These are phyloP conservation scores for Citrus australasica DNA, from an alignment of 345 rosid species.

Conservation along the genomic window DNA sequence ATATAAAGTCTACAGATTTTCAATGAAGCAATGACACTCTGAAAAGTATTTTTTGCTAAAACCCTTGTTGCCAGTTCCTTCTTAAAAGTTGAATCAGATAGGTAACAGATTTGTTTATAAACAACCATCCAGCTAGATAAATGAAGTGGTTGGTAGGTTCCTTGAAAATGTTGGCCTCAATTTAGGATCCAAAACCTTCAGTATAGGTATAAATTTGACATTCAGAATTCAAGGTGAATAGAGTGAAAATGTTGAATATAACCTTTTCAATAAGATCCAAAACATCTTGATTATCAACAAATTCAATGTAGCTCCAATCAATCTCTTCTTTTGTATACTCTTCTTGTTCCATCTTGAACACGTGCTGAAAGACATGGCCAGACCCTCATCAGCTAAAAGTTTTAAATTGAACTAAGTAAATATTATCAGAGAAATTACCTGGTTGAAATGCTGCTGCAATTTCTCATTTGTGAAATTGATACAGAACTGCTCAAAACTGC, in stretches of 20 bases:
- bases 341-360: slow-evolving; percentile 99
- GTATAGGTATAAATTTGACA: not conserved
- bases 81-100: not conserved
- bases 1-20: too few relatives aligned
- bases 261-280: slow-evolving; percentile 95
- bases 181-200: not conserved
- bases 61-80: not conserved
- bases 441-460: slow-evolving; percentile 96
- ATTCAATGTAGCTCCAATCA: slow-evolving; percentile 95
- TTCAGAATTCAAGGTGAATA: not conserved
- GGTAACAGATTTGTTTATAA: not conserved
- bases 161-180: not conserved
- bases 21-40: not conserved
- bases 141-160: not conserved
- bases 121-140: not conserved
- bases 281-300: slow-evolving; percentile 96
- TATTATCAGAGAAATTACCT: slow-evolving; percentile 43
- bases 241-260: slow-evolving; percentile 1
- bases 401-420: not conserved
- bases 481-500: slow-evolving; percentile 96
- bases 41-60: not conserved
- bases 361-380: slow-evolving; percentile 58
- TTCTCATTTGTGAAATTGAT: slow-evolving; percentile 96
- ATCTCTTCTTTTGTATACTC: slow-evolving; percentile 94
- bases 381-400: slow-evolving; percentile 13